A percentile compares a stretch with the other conserved stretches of the same genome.
Evolutionary conservation across 768 basidiomycete genomes (phyloP).

Genomic region (Cystobasidium onofrii): DNA sequence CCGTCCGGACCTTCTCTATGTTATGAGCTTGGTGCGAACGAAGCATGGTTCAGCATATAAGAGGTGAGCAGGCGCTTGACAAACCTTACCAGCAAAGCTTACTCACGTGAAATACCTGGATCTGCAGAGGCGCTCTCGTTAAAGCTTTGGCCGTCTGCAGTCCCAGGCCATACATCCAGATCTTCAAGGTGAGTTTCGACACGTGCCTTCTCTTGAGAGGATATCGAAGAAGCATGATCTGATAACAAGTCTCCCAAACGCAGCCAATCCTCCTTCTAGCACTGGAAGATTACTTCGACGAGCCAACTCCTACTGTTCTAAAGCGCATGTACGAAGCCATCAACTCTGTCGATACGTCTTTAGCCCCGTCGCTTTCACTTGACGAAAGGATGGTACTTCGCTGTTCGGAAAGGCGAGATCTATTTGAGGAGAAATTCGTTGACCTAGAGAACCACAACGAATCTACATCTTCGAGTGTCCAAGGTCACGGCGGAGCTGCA

Average conservation of each 20-base stretch:
- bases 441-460: neutral
- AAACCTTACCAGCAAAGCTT: too few species aligned
- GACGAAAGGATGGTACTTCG: constrained; percentile 83
- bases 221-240: neutral
- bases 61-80: constrained; percentile 3
- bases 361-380: constrained; percentile 66
- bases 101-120: too few species aligned
- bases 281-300: constrained; percentile 83
- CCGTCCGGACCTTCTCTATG: constrained; percentile 63
- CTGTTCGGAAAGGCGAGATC: constrained; percentile 78
- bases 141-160: constrained; percentile 92
- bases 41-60: constrained; percentile 66
- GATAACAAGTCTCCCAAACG: neutral
- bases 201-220: neutral
- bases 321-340: constrained; percentile 83
- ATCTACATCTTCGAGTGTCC: neutral
- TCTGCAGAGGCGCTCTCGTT: constrained; percentile 75
- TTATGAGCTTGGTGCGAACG: constrained; percentile 80
- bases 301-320: constrained; percentile 82
- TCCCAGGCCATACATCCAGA: constrained; percentile 84
- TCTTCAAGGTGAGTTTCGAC: constrained; percentile 67
- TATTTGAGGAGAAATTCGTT: constrained; percentile 75
- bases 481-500: too few species aligned
- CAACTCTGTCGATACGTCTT: constrained; percentile 80
- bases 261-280: constrained; percentile 89